Conservation (phyloP, 208 protist species). For the Trypanosoma melophagium region DNA sequence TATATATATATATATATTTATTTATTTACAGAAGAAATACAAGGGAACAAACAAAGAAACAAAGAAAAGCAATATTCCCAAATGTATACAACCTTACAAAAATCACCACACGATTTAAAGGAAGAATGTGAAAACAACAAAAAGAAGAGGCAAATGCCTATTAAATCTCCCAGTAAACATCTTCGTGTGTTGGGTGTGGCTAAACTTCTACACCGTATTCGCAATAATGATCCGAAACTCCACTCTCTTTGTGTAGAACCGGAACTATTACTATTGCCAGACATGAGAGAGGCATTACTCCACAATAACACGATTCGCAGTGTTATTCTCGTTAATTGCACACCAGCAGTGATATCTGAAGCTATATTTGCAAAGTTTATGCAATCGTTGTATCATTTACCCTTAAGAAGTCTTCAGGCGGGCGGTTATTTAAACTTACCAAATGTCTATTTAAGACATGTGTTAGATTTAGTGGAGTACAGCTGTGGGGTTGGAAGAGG, state of each 20-base stretch:
- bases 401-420: constrained; percentile 30
- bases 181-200: not conserved
- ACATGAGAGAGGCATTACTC: constrained; percentile 9
- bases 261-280: constrained; percentile 7
- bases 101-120: too few species aligned
- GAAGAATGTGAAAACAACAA: constrained; percentile 1
- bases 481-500: constrained; percentile 19
- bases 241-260: constrained; percentile 26
- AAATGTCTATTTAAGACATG: constrained; percentile 26
- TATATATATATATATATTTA: too few species aligned
- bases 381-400: constrained; percentile 33
- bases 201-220: constrained; percentile 24
- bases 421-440: constrained; percentile 15
- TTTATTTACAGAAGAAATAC: too few species aligned
- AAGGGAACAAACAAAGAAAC: too few species aligned
- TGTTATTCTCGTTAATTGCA: constrained; percentile 12
- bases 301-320: constrained; percentile 20
- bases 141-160: not conserved
- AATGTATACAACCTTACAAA: not conserved
- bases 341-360: constrained; percentile 1
- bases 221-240: constrained; percentile 23
- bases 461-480: constrained; percentile 40
- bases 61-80: too few species aligned
- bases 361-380: constrained; percentile 20
- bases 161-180: not conserved